Evolutionary conservation across 108 stramenopile genomes (phyloP), one percentile per base, ranked within the genome.

Genomic region (Nitzschia sp.): DNA sequence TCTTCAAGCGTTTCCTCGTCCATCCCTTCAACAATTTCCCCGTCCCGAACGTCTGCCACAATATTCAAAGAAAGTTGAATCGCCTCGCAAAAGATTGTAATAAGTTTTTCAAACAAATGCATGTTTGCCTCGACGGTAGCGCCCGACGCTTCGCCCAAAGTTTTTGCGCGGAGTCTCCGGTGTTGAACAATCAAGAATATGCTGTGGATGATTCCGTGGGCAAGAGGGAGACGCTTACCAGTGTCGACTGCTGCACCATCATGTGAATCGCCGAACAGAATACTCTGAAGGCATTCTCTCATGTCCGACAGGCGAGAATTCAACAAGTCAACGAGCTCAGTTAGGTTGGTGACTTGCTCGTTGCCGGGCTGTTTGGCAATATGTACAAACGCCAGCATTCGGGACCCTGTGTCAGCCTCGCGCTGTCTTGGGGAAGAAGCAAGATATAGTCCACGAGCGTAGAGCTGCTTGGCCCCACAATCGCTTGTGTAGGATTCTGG

Each of bases 321-420:
- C n/a, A 65, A 58, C 0, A 72, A 28, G 23, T 53, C 19, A 2
- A 75, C 24, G 9, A 83, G 26, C 1, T 65, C 35, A 3, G 49
- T 31, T 17, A 83, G 18, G 19, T 54, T 72, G 2, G 29, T 1
- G 1, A 38, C 17, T 36, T 54, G 62, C 30, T 70, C 58, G n/a
- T 54, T 3, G 8, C 38, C 49, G 1, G 18, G 46, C 11, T 42
- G 23, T 30, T 34, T 31, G n/a, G 72, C 63, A 0, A 62, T 26
- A 66, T 70, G 82, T 1, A 82, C 63, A 47, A 86, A 59, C 0
- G 75, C 59, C 34, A 90, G 34, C 24, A 86, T 65, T 11, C 81
- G 73, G 8, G 83, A 78, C 6, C 89, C 89, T 0, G 89, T 82
- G 34, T 90, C 89, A 2, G 84, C 76, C 61, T 90, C 89, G 6